phyloP scores from a whole-genome alignment of 805 yeast genomes.

The Lachancea sp. region DNA sequence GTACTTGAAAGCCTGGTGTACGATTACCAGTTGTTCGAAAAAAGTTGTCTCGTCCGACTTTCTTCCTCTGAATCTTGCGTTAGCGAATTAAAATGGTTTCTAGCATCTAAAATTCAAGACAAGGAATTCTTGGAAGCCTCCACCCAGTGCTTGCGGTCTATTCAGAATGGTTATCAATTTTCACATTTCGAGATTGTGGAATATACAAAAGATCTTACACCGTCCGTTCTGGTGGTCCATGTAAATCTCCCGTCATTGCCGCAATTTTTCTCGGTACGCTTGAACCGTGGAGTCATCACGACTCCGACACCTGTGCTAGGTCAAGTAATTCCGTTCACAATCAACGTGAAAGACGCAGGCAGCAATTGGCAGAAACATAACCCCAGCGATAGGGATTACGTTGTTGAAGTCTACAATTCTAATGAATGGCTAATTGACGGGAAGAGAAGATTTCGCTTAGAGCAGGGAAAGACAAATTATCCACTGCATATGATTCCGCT shows the following conservation, averaged over 20 bases:
- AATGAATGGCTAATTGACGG: constrained; percentile 85
- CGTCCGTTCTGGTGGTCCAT: constrained; percentile 21
- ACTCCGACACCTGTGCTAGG: constrained; percentile 16
- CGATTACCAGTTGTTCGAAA: constrained; percentile 19
- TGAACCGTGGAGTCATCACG: constrained; percentile 3
- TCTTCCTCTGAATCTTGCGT: constrained; percentile 4
- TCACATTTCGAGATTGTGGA: constrained; percentile 21
- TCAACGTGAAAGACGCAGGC: constrained; percentile 17
- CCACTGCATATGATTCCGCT: constrained; percentile 61
- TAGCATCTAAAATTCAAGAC: constrained; percentile 10
- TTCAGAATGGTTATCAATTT: constrained; percentile 18
- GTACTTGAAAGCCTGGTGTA: constrained; percentile 21
- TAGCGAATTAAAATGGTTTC: not conserved
- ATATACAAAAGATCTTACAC: constrained; percentile 19
- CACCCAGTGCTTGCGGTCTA: constrained; percentile 14
- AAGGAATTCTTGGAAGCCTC: constrained; percentile 16
- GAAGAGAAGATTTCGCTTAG: constrained; percentile 47
- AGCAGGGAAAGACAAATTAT: constrained; percentile 28
- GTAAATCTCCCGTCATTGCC: constrained; percentile 25
- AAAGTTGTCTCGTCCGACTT: constrained; percentile 12
- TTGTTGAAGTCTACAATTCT: constrained; percentile 43
- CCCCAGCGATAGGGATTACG: constrained; percentile 25
- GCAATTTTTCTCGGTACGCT: constrained; percentile 21
- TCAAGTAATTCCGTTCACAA: constrained; percentile 15
- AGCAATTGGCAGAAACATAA: constrained; percentile 17